A percentile compares a stretch with the other conserved stretches of the same genome.
These are phyloP conservation scores for Tetrapisispora arboricola DNA, from an alignment of 805 yeast genomes.

Conservation along the genomic window DNA sequence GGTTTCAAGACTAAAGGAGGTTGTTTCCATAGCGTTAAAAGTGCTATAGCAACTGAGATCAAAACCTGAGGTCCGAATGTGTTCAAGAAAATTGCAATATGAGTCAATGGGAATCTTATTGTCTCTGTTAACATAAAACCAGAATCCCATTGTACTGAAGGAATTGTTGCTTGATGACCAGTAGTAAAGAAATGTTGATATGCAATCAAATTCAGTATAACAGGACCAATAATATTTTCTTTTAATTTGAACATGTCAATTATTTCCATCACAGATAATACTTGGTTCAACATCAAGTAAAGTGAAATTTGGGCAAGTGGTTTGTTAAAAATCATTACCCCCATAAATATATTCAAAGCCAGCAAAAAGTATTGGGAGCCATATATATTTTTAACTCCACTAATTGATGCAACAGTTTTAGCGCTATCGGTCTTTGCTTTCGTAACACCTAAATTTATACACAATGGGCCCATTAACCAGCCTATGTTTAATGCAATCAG, in stretches of 20 bases:
- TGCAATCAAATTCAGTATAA: slow-evolving; percentile 64
- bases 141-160: slow-evolving; percentile 90
- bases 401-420: slow-evolving; percentile 44
- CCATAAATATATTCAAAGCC: slow-evolving; percentile 58
- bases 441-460: slow-evolving; percentile 47
- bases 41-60: slow-evolving; percentile 56
- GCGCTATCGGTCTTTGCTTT: slow-evolving; percentile 28
- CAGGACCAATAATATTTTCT: slow-evolving; percentile 61
- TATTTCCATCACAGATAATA: slow-evolving; percentile 68
- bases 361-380: slow-evolving; percentile 78
- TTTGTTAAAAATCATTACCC: slow-evolving; percentile 62
- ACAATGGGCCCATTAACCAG: slow-evolving; percentile 82
- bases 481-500: slow-evolving; percentile 68
- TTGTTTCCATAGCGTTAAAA: slow-evolving; percentile 73
- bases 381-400: slow-evolving; percentile 80
- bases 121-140: slow-evolving; percentile 73
- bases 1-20: slow-evolving; percentile 63
- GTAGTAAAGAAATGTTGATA: slow-evolving; percentile 80
- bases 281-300: slow-evolving; percentile 58
- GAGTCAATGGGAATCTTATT: slow-evolving; percentile 76
- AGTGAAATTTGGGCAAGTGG: slow-evolving; percentile 79
- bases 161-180: slow-evolving; percentile 94
- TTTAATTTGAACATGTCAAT: slow-evolving; percentile 57
- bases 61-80: slow-evolving; percentile 81
- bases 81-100: slow-evolving; percentile 65